Evolutionary conservation across 805 yeast species (phyloP), one percentile per base, ranked within the genome.

Genomic region (Lipomyces chichibuensis): DNA sequence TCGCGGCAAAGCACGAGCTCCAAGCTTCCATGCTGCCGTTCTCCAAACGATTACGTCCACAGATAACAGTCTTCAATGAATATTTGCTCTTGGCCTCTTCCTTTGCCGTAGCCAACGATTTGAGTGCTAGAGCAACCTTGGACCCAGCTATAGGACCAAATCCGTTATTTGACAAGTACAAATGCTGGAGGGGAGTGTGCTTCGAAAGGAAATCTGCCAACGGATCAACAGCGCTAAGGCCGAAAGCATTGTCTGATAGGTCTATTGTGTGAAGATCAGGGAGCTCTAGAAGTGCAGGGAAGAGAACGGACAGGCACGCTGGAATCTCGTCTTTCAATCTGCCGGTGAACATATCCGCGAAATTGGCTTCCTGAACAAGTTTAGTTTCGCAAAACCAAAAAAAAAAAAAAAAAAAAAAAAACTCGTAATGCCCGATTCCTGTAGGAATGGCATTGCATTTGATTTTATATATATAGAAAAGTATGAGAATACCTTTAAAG

Each of bases 131-230:
- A 67, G 98, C 99, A 69, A 95, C 90, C 77, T 97, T 86, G 65
- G 94, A 89, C 74, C 99, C 99, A 0, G 98, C 97, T 77, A 90
- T 90, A 32, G 99, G 99, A 46, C 99, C 99, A 87, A 95, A 89
- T 64, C 99, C 99, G 78, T 95, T 95, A 80, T 95, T 95, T 58
- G 97, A 89, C 69, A 95, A 82, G 72, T 91, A 88, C 77, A 95
- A 84, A 77, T 95, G 97, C 78, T 91, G 89, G 64, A 95, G 80
- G 32, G 96, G 87, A 20, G 86, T 84, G 46, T 94, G 96, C 73
- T 88, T 83, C 13, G 90, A 81, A 66, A 95, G 82, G 74, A 88
- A 92, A 33, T 82, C 83, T 76, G 95, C 97, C 64, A 95, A 83
- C 8, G 95, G 96, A 66, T 89, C 97, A 69, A 95, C 91, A 29